Evolutionary conservation across 352 stramenopile genomes (phyloP).

Genomic region (Globisporangium heterothallicum): DNA sequence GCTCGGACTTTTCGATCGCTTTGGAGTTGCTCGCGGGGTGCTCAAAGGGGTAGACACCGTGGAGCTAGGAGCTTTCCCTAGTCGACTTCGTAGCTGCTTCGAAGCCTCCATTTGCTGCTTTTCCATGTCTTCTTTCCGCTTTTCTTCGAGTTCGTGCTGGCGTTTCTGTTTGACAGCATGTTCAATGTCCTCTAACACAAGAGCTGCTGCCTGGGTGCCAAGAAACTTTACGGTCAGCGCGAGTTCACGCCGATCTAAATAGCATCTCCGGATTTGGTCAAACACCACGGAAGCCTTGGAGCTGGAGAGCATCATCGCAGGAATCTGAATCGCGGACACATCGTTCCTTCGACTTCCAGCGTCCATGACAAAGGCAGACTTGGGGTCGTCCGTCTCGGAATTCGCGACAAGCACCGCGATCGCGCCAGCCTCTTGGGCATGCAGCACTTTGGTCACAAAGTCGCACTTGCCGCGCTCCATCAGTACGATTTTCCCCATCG

Average conservation of each 20-base stretch:
- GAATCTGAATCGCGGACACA: conserved; percentile 31
- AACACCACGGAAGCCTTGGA: conserved; percentile 39
- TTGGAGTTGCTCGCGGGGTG: conserved; percentile 1
- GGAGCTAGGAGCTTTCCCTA: conserved; percentile 15
- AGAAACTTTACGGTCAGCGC: conserved; percentile 53
- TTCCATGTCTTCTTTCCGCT: conserved; percentile 29
- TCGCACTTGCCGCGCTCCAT: conserved; percentile 66
- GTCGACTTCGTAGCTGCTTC: conserved; percentile 43
- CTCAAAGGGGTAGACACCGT: conserved; percentile 7
- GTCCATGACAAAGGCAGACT: conserved; percentile 70
- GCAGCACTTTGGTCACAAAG: conserved; percentile 72
- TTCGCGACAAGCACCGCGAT: conserved; percentile 69
- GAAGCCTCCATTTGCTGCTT: conserved; percentile 42
- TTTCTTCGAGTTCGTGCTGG: conserved; percentile 17
- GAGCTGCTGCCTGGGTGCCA: conserved; percentile 39
- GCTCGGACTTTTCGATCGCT: neutral
- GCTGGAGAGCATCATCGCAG: conserved; percentile 57
- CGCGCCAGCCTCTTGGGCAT: conserved; percentile 61
- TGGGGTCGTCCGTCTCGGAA: conserved; percentile 16
- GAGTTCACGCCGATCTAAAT: conserved; percentile 36
- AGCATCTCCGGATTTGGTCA: conserved; percentile 41
- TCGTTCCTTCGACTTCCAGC: conserved; percentile 26
- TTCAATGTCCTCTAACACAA: conserved; percentile 49
- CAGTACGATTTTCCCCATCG: conserved; percentile 52
- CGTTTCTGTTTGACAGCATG: conserved; percentile 17